Percentiles rank a stretch among this genome's conserved stretches.
Evolutionary conservation across 192 early-diverging fungal species (phyloP).

Genomic region (Kappamyces sp.): DNA sequence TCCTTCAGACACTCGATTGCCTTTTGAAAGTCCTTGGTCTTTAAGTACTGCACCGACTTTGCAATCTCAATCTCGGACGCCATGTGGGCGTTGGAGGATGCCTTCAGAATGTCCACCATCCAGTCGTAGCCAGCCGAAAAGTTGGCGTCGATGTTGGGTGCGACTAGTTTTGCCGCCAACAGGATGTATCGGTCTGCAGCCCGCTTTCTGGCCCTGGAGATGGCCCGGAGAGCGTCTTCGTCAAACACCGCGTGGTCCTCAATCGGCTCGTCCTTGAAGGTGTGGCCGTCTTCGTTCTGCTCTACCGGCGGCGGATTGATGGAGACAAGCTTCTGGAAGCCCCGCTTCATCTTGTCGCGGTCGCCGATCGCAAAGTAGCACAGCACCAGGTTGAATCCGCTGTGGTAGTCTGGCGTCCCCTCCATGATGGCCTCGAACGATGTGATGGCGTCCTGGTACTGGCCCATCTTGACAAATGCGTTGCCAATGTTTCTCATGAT

Average conservation of each 20-base stretch:
- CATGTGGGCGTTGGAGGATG: slow-evolving; percentile 43
- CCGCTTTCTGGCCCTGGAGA: slow-evolving; percentile 40
- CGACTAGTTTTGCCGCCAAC: slow-evolving; percentile 49
- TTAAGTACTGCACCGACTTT: slow-evolving; percentile 52
- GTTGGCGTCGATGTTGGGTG: slow-evolving; percentile 39
- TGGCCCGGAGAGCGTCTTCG: slow-evolving; percentile 47
- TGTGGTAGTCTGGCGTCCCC: slow-evolving; percentile 48
- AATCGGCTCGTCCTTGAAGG: slow-evolving; percentile 35
- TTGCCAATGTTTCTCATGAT: slow-evolving; percentile 59
- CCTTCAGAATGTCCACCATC: slow-evolving; percentile 46
- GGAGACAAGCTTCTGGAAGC: slow-evolving; percentile 44
- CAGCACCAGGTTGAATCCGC: slow-evolving; percentile 56
- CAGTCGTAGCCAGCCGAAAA: slow-evolving; percentile 48
- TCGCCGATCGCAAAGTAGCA: slow-evolving; percentile 61
- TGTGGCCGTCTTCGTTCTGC: slow-evolving; percentile 37
- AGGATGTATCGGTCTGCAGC: slow-evolving; percentile 41
- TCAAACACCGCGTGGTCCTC: slow-evolving; percentile 58
- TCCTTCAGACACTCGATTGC: slow-evolving; percentile 48
- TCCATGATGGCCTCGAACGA: slow-evolving; percentile 58
- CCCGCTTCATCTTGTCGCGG: slow-evolving; percentile 48
- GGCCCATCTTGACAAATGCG: slow-evolving; percentile 51
- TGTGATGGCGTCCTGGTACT: slow-evolving; percentile 56
- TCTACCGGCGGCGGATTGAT: slow-evolving; percentile 37
- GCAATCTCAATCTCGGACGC: slow-evolving; percentile 55
- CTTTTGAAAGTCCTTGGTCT: slow-evolving; percentile 48